Conservation (phyloP, 73 alveolate genomes). For the Paramecium biaurelia region DNA sequence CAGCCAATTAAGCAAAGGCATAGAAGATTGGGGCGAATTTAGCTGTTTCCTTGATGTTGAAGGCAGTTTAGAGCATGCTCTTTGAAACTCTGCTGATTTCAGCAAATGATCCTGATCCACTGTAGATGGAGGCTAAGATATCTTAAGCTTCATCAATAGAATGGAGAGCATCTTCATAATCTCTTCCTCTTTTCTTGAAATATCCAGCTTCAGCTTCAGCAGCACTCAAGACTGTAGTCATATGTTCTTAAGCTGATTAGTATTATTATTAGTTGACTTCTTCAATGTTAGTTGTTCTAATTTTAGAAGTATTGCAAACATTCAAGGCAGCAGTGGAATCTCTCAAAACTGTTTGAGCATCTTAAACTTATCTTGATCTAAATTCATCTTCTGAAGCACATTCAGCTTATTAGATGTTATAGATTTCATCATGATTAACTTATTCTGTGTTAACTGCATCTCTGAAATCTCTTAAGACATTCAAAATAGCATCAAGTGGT, state of each 20-base stretch:
- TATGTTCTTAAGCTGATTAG: conserved; percentile 5
- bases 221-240: not conserved
- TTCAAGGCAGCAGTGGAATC: conserved; percentile 38
- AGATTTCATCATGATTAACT: conserved; percentile 48
- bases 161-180: conserved; percentile 53
- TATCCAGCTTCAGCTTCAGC: not conserved
- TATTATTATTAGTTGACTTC: conserved; percentile 35
- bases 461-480: conserved; percentile 40
- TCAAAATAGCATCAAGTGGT: conserved; percentile 41
- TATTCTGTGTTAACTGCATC: conserved; percentile 56
- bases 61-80: conserved; percentile 51
- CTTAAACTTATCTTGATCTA: conserved; percentile 44
- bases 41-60: conserved; percentile 2
- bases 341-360: conserved; percentile 33
- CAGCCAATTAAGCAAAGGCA: conserved; percentile 36
- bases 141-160: conserved; percentile 44
- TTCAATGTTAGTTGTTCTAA: not conserved
- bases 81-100: conserved; percentile 19
- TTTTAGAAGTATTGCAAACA: not conserved
- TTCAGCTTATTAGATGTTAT: conserved; percentile 17
- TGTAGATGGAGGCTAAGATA: not conserved
- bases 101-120: conserved; percentile 43
- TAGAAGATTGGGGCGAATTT: conserved; percentile 35
- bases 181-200: conserved; percentile 41
- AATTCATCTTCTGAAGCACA: conserved; percentile 39